A percentile compares a stretch with the other conserved stretches of the same genome.
phyloP scores from a whole-genome alignment of 805 yeast genomes.

The Novakomyces olei region DNA sequence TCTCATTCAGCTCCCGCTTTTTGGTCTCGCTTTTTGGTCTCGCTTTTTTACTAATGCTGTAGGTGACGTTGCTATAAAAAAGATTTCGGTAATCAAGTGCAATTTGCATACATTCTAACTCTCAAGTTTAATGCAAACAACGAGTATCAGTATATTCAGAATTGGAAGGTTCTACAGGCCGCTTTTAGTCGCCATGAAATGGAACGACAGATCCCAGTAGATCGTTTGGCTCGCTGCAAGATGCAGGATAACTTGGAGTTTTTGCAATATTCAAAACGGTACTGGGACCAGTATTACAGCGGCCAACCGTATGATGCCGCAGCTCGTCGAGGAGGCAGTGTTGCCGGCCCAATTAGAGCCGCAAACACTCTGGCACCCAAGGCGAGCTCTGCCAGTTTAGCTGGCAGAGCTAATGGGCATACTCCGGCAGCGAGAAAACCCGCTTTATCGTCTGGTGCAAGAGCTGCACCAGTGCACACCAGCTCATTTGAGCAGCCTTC shows the following conservation, averaged over 20 bases:
- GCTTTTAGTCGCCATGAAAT: conserved; percentile 52
- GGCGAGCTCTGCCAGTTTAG: conserved; percentile 3
- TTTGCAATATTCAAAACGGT: conserved; percentile 72
- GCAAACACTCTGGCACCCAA: conserved; percentile 3
- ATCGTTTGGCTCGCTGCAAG: conserved; percentile 59
- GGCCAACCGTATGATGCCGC: conserved; percentile 51
- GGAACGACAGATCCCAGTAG: conserved; percentile 58
- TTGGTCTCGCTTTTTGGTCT: background rate
- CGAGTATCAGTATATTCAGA: conserved; percentile 57
- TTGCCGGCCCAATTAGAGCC: conserved; percentile 4
- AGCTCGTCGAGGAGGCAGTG: conserved; percentile 27
- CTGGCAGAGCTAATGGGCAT: conserved; percentile 4
- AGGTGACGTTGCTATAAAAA: conserved; percentile 1
- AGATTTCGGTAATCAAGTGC: too few species aligned
- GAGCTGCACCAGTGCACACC: conserved; percentile 7
- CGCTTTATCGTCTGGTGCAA: conserved; percentile 4
- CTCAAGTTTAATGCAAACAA: conserved; percentile 35
- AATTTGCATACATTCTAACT: too few species aligned
- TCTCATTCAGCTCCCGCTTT: background rate
- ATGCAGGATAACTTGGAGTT: conserved; percentile 89
- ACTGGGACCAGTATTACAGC: conserved; percentile 58
- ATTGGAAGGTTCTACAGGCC: conserved; percentile 69
- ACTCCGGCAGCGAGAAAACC: conserved; percentile 2
- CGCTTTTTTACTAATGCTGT: background rate
- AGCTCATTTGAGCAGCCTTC: conserved; percentile 8